Evolutionary conservation across 108 stramenopile species (phyloP), one percentile per base, ranked within the genome.

Genomic region (Skeletonema marinoi): DNA sequence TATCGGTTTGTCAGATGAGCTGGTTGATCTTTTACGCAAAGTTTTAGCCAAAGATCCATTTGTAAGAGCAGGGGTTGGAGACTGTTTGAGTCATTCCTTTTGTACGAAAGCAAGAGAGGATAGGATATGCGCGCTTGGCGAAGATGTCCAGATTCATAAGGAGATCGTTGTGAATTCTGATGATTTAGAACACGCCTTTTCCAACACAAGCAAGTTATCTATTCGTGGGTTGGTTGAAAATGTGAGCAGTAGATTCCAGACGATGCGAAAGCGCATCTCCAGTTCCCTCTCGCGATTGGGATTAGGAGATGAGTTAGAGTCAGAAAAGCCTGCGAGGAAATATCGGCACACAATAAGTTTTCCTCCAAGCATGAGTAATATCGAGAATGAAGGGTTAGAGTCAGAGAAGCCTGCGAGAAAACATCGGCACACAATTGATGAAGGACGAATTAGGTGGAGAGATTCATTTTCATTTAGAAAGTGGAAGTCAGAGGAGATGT

Each of bases 21-120:
- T 96, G 58, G 68, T 84, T 7, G 88, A 90, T 50, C 66, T 96
- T 21, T 66, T 96, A 32, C 44, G 75, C 50, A 86, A 68, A 44
- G 72, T 90, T 58, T 64, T 96, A 41, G 82, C 84, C 21, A 90
- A 89, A 70, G 89, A 96, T 65, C 91, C 92, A 5, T 56, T 74
- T 7, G 68, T 82, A 25, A 77, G 96, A 42, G 91, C 92, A 5
- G 90, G 91, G 2, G 89, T 96, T 16, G 96, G 96, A 13, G 92
- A 93, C 70, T 94, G 93, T 69, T 80, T 96, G 29, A 81, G 86
- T 21, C 96, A 96, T 80, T 68, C 85, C 21, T 92, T 93, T 69
- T 83, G 89, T 48, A 59, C 63, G 29, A 39, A 48, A 21, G 93
- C 96, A 13, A 71, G 93, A 50, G 72, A 73, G 13, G 41, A 87